Base-by-base conservation (phyloP, 1,284 basidiomycete genomes). In the Boletellus deceptivus region DNA sequence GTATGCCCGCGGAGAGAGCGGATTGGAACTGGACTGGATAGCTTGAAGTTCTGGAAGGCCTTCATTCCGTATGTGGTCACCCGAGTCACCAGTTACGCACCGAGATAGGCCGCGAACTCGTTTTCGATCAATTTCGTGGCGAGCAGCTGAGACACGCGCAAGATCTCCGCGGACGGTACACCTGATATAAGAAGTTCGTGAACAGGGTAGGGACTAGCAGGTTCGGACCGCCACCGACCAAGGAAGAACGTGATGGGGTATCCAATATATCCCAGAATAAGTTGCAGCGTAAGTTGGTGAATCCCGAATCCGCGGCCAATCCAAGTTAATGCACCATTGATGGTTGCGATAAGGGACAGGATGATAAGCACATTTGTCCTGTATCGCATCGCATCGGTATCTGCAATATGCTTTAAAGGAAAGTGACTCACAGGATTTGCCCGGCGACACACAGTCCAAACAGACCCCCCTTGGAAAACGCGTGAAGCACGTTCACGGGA, bases 321-420 rank as follows among this genome's bases (percentile, higher is more conserved):
- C 89, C 91, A 96, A 38, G 91, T 93, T 40, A 95, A 78, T 11
- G 94, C 73, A 41, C 89, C 93, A 67, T 96, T 92, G 70, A 93
- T 81, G 41, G 80, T 78, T 50, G 89, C 84, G 49, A 96, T 80
- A 53, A 94, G 84, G 8, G 91, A 81, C 49, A 93, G 70, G 54
- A 93, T 82, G 34, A 89, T 91, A 44, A 92, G 73, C 53, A 93
- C 86, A 61, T 92, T 92, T 49, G 84, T 77, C 43, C 84, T 87
- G 48, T 22, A 49, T 37, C 16, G 25, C 2, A 25, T n/a, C 14
- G 4, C 4, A 13, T 59, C 34, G 61, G 46, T 2, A 38, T 37
- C 14, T 6, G 18, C 11, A 22, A 50, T 43, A 31, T 38, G 22
- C 16, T 52, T n/a, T 45, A 43, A 31, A 50, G 38, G 29, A 18